These are phyloP conservation scores for Alternaria conjuncta DNA, from an alignment of 2,329 filamentous ascomycete genomes.

Conservation along the genomic window DNA sequence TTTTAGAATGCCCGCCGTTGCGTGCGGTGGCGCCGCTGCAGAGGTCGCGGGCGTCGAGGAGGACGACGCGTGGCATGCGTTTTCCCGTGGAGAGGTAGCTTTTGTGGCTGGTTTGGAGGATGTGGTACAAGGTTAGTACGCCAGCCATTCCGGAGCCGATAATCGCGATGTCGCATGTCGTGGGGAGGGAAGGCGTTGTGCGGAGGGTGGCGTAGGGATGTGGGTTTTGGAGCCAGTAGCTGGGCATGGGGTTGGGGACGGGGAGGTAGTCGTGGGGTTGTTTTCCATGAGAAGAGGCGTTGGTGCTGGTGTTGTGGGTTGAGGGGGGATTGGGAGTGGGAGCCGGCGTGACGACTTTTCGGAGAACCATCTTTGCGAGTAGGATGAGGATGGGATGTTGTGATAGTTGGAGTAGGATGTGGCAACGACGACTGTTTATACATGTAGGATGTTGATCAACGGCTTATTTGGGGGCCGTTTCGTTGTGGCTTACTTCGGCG, in stretches of 20 bases:
- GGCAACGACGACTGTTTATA: background rate
- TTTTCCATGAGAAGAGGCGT: background rate
- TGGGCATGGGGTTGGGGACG: constrained; percentile 35
- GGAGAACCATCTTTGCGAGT: background rate
- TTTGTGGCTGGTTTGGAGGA: background rate
- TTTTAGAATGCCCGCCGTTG: background rate
- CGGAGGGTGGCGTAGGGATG: constrained; percentile 35
- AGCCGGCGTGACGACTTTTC: background rate
- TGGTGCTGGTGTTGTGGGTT: background rate
- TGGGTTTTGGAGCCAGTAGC: constrained; percentile 49
- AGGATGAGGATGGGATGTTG: background rate
- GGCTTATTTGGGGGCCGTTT: background rate
- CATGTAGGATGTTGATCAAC: background rate
- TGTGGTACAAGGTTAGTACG: background rate
- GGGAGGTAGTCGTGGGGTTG: constrained; percentile 31
- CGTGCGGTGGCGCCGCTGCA: background rate
- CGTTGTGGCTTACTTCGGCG: background rate
- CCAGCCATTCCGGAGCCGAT: background rate
- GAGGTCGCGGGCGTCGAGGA: background rate
- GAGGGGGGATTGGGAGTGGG: background rate
- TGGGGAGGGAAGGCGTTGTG: constrained; percentile 25
- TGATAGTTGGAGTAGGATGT: background rate
- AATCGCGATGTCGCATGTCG: background rate
- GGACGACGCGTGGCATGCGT: background rate
- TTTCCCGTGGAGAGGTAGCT: background rate